Percentiles rank a stretch among this genome's conserved stretches.
Conservation (phyloP, 2,329 filamentous ascomycete genomes). For the Colletotrichum eleusines region DNA sequence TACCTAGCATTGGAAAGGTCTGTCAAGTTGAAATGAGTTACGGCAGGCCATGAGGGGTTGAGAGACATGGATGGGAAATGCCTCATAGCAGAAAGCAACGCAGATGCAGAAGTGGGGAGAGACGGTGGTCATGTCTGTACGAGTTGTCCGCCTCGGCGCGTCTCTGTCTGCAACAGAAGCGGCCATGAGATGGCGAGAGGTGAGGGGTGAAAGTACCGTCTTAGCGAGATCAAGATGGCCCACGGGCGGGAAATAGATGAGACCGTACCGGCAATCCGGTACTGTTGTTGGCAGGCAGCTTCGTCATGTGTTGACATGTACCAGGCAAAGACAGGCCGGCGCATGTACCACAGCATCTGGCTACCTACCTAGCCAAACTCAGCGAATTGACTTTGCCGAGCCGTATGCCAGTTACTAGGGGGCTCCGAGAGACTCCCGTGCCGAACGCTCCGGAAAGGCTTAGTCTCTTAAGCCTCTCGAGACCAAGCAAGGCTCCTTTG, state of each 20-base stretch:
- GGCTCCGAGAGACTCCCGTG: background rate
- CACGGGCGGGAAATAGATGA: constrained; percentile 25
- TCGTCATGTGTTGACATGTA: constrained; percentile 33
- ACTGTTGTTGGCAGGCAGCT: constrained; percentile 32
- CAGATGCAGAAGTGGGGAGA: constrained; percentile 28
- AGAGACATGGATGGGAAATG: constrained; percentile 41
- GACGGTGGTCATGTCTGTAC: constrained; percentile 33
- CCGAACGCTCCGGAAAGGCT: background rate
- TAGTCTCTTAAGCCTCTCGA: background rate
- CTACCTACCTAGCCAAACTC: background rate
- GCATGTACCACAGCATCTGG: background rate
- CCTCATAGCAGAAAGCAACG: constrained; percentile 36
- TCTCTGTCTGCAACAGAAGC: constrained; percentile 15
- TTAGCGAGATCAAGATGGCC: constrained; percentile 29
- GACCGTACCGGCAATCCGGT: constrained; percentile 37
- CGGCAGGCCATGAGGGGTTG: constrained; percentile 29
- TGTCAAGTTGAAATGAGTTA: constrained; percentile 16
- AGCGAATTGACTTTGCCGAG: constrained; percentile 7
- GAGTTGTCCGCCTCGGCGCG: constrained; percentile 5
- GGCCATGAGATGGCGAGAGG: constrained; percentile 2
- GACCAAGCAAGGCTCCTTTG: constrained; percentile 16
- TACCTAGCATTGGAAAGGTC: constrained; percentile 32
- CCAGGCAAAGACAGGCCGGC: background rate
- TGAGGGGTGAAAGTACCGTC: constrained; percentile 25
- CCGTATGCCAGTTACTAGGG: background rate